Conservation (phyloP, 441 rosid genomes). For the Eutrema salsugineum region DNA sequence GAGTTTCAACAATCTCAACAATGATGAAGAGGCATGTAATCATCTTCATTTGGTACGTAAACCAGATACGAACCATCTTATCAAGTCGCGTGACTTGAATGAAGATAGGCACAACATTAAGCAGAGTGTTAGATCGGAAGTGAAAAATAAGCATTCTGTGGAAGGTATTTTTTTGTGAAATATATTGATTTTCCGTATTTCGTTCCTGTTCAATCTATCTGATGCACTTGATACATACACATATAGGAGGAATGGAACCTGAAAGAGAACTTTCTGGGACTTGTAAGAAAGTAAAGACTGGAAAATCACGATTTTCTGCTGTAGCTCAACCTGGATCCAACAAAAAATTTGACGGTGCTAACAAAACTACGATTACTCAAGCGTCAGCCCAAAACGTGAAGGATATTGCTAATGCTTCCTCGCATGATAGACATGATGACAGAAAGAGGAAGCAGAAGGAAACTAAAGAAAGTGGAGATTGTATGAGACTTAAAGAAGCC, state of each 20-base stretch:
- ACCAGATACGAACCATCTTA: slow-evolving; percentile 24
- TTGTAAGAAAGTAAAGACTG: slow-evolving; percentile 65
- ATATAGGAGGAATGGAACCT: slow-evolving; percentile 58
- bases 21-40: slow-evolving; percentile 40
- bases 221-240: slow-evolving; percentile 31
- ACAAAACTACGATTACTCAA: slow-evolving; percentile 33
- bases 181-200: slow-evolving; percentile 20
- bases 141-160: slow-evolving; percentile 40
- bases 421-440: slow-evolving; percentile 36
- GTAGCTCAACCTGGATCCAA: slow-evolving; percentile 35
- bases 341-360: slow-evolving; percentile 37
- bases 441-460: slow-evolving; percentile 68
- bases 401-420: slow-evolving; percentile 40
- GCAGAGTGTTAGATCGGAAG: slow-evolving; percentile 56
- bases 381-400: slow-evolving; percentile 40
- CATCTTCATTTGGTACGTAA: slow-evolving; percentile 31
- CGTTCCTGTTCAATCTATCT: slow-evolving; percentile 13
- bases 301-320: slow-evolving; percentile 36
- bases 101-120: slow-evolving; percentile 43
- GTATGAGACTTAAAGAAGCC: slow-evolving; percentile 32
- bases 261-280: slow-evolving; percentile 50
- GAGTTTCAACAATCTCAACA: slow-evolving; percentile 38
- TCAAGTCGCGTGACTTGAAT: slow-evolving; percentile 39
- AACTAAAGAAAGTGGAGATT: slow-evolving; percentile 32
- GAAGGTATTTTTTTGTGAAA: slow-evolving; percentile 60